Conservation (phyloP, 495 filamentous ascomycete species). For the Penicillium bovifimosum region DNA sequence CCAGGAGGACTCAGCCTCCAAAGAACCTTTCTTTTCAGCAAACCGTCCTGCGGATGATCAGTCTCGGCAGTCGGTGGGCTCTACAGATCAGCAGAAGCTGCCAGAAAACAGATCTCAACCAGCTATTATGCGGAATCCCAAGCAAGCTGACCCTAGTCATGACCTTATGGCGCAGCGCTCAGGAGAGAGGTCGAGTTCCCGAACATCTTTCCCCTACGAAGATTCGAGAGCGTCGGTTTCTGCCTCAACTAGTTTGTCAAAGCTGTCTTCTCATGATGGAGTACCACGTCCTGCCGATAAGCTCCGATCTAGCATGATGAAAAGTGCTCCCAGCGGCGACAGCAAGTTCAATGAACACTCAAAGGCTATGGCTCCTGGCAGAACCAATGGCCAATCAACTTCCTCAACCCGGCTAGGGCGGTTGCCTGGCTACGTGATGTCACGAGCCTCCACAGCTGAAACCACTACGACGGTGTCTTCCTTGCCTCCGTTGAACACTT, state of each 20-base stretch:
- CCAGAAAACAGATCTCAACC: slow-evolving; percentile 21
- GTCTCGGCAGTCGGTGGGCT: slow-evolving; percentile 17
- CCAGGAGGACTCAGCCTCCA: slow-evolving; percentile 24
- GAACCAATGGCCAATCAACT: slow-evolving; percentile 20
- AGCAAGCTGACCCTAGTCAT: slow-evolving; percentile 23
- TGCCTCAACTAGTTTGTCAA: slow-evolving; percentile 30
- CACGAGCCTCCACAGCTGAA: slow-evolving; percentile 33
- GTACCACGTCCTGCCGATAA: slow-evolving; percentile 37
- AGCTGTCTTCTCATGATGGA: slow-evolving; percentile 30
- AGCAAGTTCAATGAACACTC: slow-evolving; percentile 22
- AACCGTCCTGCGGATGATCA: slow-evolving; percentile 20
- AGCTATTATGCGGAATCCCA: slow-evolving; percentile 17
- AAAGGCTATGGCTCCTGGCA: slow-evolving; percentile 16
- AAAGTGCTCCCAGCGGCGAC: slow-evolving; percentile 30
- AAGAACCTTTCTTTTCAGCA: slow-evolving; percentile 14
- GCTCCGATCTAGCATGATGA: slow-evolving; percentile 36
- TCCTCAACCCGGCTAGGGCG: slow-evolving; percentile 21
- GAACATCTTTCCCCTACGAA: slow-evolving; percentile 36
- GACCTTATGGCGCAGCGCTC: slow-evolving; percentile 14
- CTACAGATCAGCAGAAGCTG: slow-evolving; percentile 23
- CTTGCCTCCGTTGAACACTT: slow-evolving; percentile 31
- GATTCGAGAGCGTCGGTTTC: slow-evolving; percentile 28
- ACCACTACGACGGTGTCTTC: slow-evolving; percentile 26
- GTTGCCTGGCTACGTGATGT: slow-evolving; percentile 32
- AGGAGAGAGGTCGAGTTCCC: slow-evolving; percentile 31